Percentiles rank a stretch among this genome's conserved stretches.
phyloP scores from a whole-genome alignment of 495 filamentous ascomycete genomes.

The Penicillium waksmanii region DNA sequence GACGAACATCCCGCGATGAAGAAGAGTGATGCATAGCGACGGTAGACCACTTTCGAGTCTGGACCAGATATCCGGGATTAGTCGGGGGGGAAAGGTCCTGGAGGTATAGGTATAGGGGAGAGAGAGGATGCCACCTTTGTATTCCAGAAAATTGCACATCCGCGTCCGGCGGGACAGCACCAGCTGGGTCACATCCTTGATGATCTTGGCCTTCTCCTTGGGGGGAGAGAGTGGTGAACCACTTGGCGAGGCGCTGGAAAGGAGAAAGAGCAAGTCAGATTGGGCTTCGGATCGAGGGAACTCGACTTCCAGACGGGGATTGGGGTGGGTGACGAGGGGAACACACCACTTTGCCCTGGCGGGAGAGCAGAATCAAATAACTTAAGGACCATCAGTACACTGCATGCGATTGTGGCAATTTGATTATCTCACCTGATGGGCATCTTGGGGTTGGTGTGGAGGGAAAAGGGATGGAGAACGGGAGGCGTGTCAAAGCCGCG shows the following conservation, averaged over 20 bases:
- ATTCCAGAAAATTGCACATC: conserved; percentile 99
- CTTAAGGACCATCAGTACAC: conserved; percentile 55
- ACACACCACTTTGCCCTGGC: conserved; percentile 97
- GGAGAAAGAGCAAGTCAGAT: conserved; percentile 35
- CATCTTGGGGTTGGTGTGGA: conserved; percentile 38
- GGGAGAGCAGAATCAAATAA: conserved; percentile 94
- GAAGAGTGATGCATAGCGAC: conserved; percentile 97
- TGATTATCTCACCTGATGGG: conserved; percentile 59
- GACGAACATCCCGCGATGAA: conserved; percentile 97
- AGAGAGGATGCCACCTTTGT: conserved; percentile 71
- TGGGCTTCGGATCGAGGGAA: conserved; percentile 23
- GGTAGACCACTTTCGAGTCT: conserved; percentile 99
- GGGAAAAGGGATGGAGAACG: conserved; percentile 25
- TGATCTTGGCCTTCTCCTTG: conserved; percentile 98
- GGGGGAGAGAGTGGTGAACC: conserved; percentile 99
- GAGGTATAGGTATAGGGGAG: conserved; percentile 6
- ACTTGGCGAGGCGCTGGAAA: conserved; percentile 92
- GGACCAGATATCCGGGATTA: conserved; percentile 1
- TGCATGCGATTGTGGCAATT: background rate
- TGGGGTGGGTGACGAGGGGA: conserved; percentile 45
- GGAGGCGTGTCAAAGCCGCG: conserved; percentile 23
- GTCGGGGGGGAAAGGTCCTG: too few relatives aligned
- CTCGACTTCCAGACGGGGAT: conserved; percentile 33
- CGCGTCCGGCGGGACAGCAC: conserved; percentile 92
- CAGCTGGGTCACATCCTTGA: conserved; percentile 99